Base-by-base conservation (phyloP, 495 filamentous ascomycete genomes). In the Aspergillus bridgeri region DNA sequence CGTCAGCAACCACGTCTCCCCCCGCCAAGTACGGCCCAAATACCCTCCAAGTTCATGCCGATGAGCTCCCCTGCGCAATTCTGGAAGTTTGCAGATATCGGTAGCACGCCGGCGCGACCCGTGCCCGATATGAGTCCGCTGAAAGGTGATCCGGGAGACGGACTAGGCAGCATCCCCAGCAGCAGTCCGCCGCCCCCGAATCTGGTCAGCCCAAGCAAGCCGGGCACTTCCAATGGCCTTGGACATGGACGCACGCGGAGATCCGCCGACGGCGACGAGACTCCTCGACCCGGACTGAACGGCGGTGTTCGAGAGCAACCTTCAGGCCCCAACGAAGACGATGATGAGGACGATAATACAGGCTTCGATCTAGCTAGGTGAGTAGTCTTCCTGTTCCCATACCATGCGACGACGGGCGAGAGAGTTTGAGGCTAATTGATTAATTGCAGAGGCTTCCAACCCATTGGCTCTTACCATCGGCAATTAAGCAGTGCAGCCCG, bases 31-130 rank as follows among this genome's bases (percentile, higher is more conserved):
- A 96, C 94, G 0, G 85, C 88, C 6, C 90, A 94, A 64, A 81
- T 92, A 44, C 95, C 95, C 3, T 96, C 91, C 63, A 91, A 93
- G 68, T 94, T 92, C 73, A 92, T 97, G 85, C 90, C 92, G 18
- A 92, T 93, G 67, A 93, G 89, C 67, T 95, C 89, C 20, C 94
- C 94, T 0, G 94, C 95, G n/a, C 91, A 93, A 19, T 98, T 97
- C 75, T 98, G 93, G 93, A 95, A 90, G 65, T 94, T 88, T 66
- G 85, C 74, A 29, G 69, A 75, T 59, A 74, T 76, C 81, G 84
- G 87, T 11, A 91, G 85, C 71, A 96, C 92, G 1, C 92, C 92
- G 42, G 84, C 88, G 3, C 82, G 83, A 57, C 79, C 83, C 1
- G 75, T 79, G 27, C 72, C 79, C 9, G 84, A 88, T 44, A 75